These are phyloP conservation scores for Teunomyces gatunensis DNA, from an alignment of 805 yeast species.

Conservation along the genomic window DNA sequence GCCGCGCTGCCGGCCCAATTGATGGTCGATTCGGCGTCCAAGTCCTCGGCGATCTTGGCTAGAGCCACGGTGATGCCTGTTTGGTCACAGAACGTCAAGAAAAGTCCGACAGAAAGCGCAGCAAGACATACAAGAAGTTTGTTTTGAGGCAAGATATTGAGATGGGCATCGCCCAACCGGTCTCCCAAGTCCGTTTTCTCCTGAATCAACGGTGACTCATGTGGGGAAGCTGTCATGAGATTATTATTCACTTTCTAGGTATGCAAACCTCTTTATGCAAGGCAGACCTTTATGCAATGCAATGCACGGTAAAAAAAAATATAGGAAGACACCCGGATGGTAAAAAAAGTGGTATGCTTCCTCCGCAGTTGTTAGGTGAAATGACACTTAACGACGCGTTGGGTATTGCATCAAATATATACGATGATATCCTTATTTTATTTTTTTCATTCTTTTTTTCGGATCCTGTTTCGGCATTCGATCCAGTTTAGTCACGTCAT, in stretches of 20 bases:
- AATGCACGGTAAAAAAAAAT: no score
- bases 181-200: slow-evolving; percentile 13
- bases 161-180: slow-evolving; percentile 19
- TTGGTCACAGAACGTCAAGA: slow-evolving; percentile 21
- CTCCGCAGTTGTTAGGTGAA: no score
- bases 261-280: no score
- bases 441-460: not conserved
- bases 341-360: no score
- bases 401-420: not conserved
- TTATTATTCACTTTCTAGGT: not conserved
- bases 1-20: slow-evolving; percentile 74
- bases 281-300: no score
- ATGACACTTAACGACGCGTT: not conserved
- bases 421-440: not conserved
- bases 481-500: not conserved
- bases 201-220: not conserved
- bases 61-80: slow-evolving; percentile 22
- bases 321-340: no score
- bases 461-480: not conserved
- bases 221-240: not conserved
- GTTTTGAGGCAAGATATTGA: slow-evolving; percentile 17
- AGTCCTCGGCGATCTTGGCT: slow-evolving; percentile 16
- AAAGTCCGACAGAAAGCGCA: slow-evolving; percentile 17
- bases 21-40: slow-evolving; percentile 19
- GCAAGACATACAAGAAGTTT: slow-evolving; percentile 18